A percentile compares a stretch with the other conserved stretches of the same genome.
Conservation (phyloP, 768 basidiomycete genomes). For the Psilocybe sp. region DNA sequence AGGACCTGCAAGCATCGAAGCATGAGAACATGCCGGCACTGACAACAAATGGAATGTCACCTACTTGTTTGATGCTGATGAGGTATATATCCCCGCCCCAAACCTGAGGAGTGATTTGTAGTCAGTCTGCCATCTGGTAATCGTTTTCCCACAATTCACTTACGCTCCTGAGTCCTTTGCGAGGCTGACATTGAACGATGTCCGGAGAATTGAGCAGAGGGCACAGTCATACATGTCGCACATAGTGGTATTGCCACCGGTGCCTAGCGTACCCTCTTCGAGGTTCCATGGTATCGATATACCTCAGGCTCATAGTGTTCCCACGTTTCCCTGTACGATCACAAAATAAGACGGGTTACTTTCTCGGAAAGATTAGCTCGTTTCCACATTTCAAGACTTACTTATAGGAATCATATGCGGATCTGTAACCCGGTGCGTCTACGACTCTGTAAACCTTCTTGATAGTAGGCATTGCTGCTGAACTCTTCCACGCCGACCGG, state of each 20-base stretch:
- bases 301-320: constrained; percentile 25
- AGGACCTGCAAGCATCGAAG: constrained; percentile 15
- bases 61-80: constrained; percentile 28
- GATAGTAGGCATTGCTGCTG: constrained; percentile 15
- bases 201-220: constrained; percentile 26
- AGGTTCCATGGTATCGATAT: constrained; percentile 31
- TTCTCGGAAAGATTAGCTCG: too few species aligned
- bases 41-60: neutral
- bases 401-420: constrained; percentile 26
- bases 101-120: constrained; percentile 14
- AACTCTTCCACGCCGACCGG: constrained; percentile 20
- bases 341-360: neutral
- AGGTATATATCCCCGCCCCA: constrained; percentile 27
- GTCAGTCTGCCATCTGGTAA: neutral
- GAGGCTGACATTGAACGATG: constrained; percentile 29
- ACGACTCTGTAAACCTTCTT: constrained; percentile 30
- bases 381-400: constrained; percentile 1
- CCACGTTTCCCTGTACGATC: constrained; percentile 13
- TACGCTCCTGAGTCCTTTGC: constrained; percentile 26
- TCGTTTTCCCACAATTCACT: constrained; percentile 2
- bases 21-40: neutral
- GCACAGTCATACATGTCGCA: constrained; percentile 22
- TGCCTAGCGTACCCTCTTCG: constrained; percentile 23
- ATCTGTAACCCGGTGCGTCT: too few species aligned
- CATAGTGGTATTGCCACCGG: constrained; percentile 16